Base-by-base conservation (phyloP, 441 rosid species). In the Jatropha podagrica region DNA sequence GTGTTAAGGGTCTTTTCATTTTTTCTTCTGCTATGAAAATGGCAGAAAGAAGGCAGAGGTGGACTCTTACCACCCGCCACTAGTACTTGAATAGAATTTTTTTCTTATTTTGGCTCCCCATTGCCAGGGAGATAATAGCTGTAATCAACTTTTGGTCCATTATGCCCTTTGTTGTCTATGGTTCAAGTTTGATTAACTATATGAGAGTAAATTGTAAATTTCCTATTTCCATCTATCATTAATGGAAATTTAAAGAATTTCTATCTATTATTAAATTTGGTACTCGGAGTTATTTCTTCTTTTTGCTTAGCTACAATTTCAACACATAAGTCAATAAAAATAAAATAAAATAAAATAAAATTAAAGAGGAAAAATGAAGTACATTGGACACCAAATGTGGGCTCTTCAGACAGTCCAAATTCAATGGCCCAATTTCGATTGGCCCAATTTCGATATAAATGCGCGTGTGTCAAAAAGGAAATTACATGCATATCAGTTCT, bases 11-110 rank as follows among this genome's bases (percentile, higher is more conserved):
- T 61, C 8, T 17, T 44, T 40, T 58, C 44, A 38, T 62, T 78
- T 20, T 69, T 58, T 10, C 61, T 64, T n/a, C 56, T 58, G 69
- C 40, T 49, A 10, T 8, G 14, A 2, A 73, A 38, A 51, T 14
- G 20, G 76, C 69, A 73, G 79, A 46, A 32, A 70, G 38, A 66
- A 65, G 84, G 90, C 87, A 38, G 90, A 65, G 90, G 90, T 81
- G 88, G 90, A 75, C 55, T 81, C n/a, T 77, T 38, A 79, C 87
- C 87, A 84, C 90, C 90, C 90, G 87, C 88, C 77, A 40, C 55
- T 67, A 54, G 68, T 40, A 67, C 23, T 74, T 27, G 49, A 4
- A 17, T 42, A 5, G 2, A 59, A 2, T 2, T 49, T 15, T 61
- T 38, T 51, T 12, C 54, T 38, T 1, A 5, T 44, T 68, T 70